Evolutionary conservation across 2,329 filamentous ascomycete species (phyloP).

Genomic region (Diatrype stigma): DNA sequence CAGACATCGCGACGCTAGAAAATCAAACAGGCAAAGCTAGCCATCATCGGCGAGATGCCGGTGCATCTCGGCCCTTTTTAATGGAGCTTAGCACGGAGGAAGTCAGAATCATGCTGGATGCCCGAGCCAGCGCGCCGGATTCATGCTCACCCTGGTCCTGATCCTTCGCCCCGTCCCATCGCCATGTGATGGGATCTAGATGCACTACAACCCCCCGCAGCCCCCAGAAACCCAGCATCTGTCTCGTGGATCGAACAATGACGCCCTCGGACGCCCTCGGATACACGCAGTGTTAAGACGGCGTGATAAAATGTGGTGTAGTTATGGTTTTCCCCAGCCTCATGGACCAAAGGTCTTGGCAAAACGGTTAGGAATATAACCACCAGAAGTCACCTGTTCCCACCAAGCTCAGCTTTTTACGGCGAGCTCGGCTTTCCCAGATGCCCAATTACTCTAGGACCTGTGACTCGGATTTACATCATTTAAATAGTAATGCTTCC

Average conservation of each 20-base stretch:
- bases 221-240: too few relatives aligned
- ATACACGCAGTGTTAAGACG: neutral
- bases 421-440: conserved; percentile 64
- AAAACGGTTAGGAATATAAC: conserved; percentile 89
- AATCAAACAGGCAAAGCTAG: neutral
- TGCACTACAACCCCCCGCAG: too few relatives aligned
- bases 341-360: conserved; percentile 85
- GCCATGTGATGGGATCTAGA: neutral
- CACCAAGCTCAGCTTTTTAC: conserved; percentile 64
- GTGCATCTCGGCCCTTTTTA: neutral
- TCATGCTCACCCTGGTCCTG: neutral
- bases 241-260: too few relatives aligned
- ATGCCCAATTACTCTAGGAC: conserved; percentile 72
- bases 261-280: neutral
- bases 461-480: conserved; percentile 95
- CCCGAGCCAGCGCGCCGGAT: neutral
- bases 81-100: neutral
- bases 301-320: conserved; percentile 59
- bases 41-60: neutral
- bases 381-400: conserved; percentile 52
- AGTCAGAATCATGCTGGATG: neutral
- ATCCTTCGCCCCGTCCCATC: neutral
- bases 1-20: neutral
- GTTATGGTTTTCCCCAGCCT: conserved; percentile 90
- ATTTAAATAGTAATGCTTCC: conserved; percentile 71